These are phyloP conservation scores for Aristolochia contorta DNA, from an alignment of 164 flowering plant genomes.

Conservation along the genomic window DNA sequence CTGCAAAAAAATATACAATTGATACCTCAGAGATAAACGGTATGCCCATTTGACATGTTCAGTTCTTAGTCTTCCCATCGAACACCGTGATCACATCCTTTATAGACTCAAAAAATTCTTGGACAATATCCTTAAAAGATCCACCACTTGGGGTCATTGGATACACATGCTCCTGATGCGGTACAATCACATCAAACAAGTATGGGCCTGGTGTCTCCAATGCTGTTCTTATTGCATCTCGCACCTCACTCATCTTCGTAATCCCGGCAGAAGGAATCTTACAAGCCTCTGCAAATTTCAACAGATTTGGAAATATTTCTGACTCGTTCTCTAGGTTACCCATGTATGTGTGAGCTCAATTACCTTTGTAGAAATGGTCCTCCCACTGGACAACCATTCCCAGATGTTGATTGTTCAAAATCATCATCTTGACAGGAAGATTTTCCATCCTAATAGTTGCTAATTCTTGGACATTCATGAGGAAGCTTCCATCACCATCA, in stretches of 20 bases:
- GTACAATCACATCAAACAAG: conserved; percentile 60
- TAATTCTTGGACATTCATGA: conserved; percentile 15
- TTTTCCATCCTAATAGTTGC: conserved; percentile 5
- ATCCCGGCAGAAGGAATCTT: conserved; percentile 57
- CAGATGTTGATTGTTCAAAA: conserved; percentile 16
- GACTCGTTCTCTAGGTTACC: conserved; percentile 48
- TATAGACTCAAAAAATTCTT: conserved; percentile 56
- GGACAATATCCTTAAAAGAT: conserved; percentile 54
- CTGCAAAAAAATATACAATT: no score
- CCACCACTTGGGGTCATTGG: conserved; percentile 76
- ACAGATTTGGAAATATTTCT: conserved; percentile 52
- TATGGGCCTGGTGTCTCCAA: conserved; percentile 68
- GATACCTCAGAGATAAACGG: neutral
- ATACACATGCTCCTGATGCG: conserved; percentile 70
- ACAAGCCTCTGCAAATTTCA: conserved; percentile 60
- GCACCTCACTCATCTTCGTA: conserved; percentile 33
- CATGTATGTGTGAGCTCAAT: conserved; percentile 55
- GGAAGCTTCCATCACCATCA: conserved; percentile 16
- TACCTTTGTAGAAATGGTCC: conserved; percentile 61
- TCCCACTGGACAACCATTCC: conserved; percentile 29
- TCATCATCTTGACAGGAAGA: conserved; percentile 12
- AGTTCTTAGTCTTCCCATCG: conserved; percentile 42
- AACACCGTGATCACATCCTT: conserved; percentile 56
- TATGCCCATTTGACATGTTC: neutral
- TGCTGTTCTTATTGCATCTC: conserved; percentile 52